Percentiles rank a stretch among this genome's conserved stretches.
Evolutionary conservation across 164 flowering plant species (phyloP).

Genomic region (Vitis labrusca): DNA sequence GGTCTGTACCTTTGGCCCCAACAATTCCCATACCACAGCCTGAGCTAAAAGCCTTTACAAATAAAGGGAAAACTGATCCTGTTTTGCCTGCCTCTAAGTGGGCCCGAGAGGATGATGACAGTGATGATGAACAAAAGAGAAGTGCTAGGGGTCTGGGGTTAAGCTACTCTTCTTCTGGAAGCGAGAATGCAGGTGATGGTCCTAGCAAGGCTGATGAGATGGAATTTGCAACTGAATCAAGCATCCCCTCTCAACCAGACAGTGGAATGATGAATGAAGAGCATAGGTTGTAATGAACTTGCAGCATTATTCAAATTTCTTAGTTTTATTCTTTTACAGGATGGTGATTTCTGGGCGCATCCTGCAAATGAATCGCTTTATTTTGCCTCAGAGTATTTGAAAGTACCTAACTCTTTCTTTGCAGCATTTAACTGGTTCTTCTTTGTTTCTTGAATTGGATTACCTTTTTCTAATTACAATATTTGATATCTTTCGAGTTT

Average conservation of each 20-base stretch:
- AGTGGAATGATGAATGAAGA: constrained; percentile 77
- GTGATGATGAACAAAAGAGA: constrained; percentile 77
- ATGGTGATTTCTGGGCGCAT: neutral
- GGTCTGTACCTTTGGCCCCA: constrained; percentile 35
- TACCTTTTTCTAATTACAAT: no score
- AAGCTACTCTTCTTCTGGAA: constrained; percentile 94
- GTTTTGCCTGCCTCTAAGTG: constrained; percentile 86
- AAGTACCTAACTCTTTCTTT: no score
- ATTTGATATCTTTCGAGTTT: no score
- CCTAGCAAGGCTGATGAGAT: constrained; percentile 43
- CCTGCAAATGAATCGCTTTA: no score
- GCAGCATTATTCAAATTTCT: neutral
- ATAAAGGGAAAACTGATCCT: constrained; percentile 59
- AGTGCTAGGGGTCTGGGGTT: constrained; percentile 60
- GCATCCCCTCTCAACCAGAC: constrained; percentile 49
- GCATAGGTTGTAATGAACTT: constrained; percentile 53
- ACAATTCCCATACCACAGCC: constrained; percentile 58
- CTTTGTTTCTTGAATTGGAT: no score
- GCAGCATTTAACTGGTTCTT: no score
- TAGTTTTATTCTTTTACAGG: neutral
- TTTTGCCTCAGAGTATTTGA: no score
- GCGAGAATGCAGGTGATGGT: constrained; percentile 76
- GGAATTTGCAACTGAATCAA: constrained; percentile 49
- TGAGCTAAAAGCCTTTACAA: constrained; percentile 57
- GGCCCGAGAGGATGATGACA: constrained; percentile 91